Evolutionary conservation across 163 green algal genomes (phyloP).

Genomic region (Volvox carteri): DNA sequence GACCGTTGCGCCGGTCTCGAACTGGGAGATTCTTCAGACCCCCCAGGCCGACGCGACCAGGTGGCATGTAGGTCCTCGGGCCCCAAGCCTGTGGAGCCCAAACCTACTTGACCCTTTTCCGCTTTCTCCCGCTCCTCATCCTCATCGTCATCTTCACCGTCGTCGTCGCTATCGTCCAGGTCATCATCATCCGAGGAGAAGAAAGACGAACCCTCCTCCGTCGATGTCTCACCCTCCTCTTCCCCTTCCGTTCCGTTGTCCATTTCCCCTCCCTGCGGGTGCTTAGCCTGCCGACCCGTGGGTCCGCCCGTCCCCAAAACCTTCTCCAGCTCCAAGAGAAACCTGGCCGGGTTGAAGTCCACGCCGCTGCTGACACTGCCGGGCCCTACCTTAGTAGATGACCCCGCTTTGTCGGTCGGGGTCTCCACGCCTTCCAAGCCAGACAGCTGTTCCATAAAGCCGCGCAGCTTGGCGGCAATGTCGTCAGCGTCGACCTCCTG

Average conservation of each 20-base stretch:
- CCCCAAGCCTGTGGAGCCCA: too few relatives aligned
- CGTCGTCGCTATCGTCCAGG: slow-evolving; percentile 9
- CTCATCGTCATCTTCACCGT: slow-evolving; percentile 3
- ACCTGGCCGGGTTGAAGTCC: slow-evolving; percentile 49
- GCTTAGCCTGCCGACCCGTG: background rate
- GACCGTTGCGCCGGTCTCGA: too few relatives aligned
- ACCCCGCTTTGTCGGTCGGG: background rate
- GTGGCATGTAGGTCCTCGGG: too few relatives aligned
- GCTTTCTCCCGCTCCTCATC: background rate
- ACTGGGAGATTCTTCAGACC: too few relatives aligned
- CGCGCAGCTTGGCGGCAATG: slow-evolving; percentile 53
- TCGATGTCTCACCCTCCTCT: slow-evolving; percentile 43
- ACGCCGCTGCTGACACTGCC: slow-evolving; percentile 45
- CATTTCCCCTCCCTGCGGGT: background rate
- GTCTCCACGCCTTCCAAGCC: slow-evolving; percentile 60
- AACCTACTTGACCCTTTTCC: background rate
- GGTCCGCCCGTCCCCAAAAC: slow-evolving; percentile 44
- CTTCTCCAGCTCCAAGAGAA: slow-evolving; percentile 56
- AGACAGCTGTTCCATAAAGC: slow-evolving; percentile 58
- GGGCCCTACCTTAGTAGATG: background rate
- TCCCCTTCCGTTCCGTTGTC: background rate
- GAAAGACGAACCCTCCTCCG: slow-evolving; percentile 72
- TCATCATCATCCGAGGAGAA: slow-evolving; percentile 61
- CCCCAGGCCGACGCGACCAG: too few relatives aligned
- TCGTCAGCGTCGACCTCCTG: slow-evolving; percentile 64